Conservation (phyloP, 106 monocot species). For the Triglochin maritima region DNA sequence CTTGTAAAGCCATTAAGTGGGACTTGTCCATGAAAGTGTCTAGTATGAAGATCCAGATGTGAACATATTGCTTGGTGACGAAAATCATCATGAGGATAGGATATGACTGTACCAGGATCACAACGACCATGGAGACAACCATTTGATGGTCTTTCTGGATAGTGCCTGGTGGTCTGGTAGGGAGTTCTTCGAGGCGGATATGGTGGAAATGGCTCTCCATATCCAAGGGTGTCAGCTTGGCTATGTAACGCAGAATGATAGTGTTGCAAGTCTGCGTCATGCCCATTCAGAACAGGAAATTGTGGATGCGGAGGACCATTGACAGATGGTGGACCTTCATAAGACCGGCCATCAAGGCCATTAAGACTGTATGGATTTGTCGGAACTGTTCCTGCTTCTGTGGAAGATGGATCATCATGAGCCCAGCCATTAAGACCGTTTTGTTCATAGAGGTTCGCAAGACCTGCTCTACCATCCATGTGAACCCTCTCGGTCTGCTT, state of each 20-base stretch:
- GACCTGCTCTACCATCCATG: not conserved
- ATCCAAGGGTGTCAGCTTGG: slow-evolving; percentile 37
- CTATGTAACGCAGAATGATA: slow-evolving; percentile 26
- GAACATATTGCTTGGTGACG: slow-evolving; percentile 61
- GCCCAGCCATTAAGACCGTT: slow-evolving; percentile 20
- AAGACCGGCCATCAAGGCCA: no score
- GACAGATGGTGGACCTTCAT: slow-evolving; percentile 12
- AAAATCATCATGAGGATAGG: slow-evolving; percentile 52
- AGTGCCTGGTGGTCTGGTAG: slow-evolving; percentile 22
- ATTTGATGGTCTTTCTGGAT: slow-evolving; percentile 24
- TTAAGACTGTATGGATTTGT: not conserved
- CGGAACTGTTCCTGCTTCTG: slow-evolving; percentile 10
- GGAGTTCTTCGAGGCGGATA: slow-evolving; percentile 21
- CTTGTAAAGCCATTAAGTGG: slow-evolving; percentile 24
- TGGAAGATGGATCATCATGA: slow-evolving; percentile 24
- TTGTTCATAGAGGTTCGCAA: slow-evolving; percentile 15
- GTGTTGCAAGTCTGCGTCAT: slow-evolving; percentile 18
- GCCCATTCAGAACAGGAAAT: slow-evolving; percentile 21
- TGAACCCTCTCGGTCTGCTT: slow-evolving; percentile 18
- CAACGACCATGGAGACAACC: slow-evolving; percentile 28
- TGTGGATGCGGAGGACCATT: slow-evolving; percentile 16
- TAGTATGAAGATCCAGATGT: slow-evolving; percentile 45
- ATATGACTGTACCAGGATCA: slow-evolving; percentile 41
- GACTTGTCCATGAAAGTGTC: slow-evolving; percentile 10
- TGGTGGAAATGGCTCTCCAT: slow-evolving; percentile 28